Base-by-base conservation (phyloP, 257 asterid genomes). In the Penstemon davidsonii region DNA sequence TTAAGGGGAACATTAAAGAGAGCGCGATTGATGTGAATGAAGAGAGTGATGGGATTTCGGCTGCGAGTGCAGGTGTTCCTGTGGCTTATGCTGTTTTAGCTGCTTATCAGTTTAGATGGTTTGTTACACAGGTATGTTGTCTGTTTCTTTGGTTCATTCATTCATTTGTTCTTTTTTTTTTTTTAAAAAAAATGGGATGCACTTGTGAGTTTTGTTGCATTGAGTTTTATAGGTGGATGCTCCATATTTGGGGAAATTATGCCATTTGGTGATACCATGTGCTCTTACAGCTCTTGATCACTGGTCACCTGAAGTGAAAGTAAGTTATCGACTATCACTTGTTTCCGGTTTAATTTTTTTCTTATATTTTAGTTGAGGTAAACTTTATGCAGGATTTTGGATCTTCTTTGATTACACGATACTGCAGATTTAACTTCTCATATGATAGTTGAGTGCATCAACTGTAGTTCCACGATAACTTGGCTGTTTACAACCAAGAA, bases 281-380 rank as follows among this genome's bases (percentile, higher is more conserved):
- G 93, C 90, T 55, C 78, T 94, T 50, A 83, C 94, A 49, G 87
- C 96, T 72, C 91, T 94, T 60, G 99, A 94, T 87, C 99, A 94
- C 79, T 91, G 99, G 99, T 94, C 96, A 25, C 86, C 95, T 0
- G 87, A 88, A 81, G 99, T 94, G 58, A 94, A 94, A 78, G 99
- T 94, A 67, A 61, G 92, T 71, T 62, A 39, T 66, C 40, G 70
- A 58, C 39, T 53, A 25, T 25, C 2, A 8, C 40, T 55, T 8
- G 47, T 49, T 3, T 8, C 54, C 50, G 18, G 45, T 54, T 57
- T 39, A 7, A 40, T 67, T 37, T 53, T 15, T 9, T 15, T 36
- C 43, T 66, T 73, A 60, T 0, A 40, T 1, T 5, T 57, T 73
- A 47, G 64, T 53, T 15, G 55, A 18, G 36, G 36, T 39, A 40